Percentiles rank a stretch among this genome's conserved stretches.
phyloP scores from a whole-genome alignment of 2,329 filamentous ascomycete species.

The Nemania abortiva region DNA sequence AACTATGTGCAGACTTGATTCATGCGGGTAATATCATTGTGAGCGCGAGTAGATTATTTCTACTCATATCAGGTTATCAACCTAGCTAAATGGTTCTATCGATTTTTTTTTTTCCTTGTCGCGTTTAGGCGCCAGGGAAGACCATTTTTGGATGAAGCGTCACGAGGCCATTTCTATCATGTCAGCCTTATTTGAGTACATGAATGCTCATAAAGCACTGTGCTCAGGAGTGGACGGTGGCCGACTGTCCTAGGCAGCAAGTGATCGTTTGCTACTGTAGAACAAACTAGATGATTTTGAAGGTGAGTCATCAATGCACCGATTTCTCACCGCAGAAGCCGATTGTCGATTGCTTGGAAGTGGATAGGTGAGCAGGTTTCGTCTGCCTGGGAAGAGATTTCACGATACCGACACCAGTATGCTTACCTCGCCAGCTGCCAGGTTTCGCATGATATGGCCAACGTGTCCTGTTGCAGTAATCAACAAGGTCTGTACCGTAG shows the following conservation, averaged over 20 bases:
- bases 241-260: conserved; percentile 6
- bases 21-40: not conserved
- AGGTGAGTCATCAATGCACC: conserved; percentile 10
- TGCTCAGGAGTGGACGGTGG: not conserved
- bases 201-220: not conserved
- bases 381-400: not conserved
- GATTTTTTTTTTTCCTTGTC: not conserved
- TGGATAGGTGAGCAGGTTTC: not conserved
- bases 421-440: not conserved
- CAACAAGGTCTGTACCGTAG: too few species aligned
- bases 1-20: not conserved
- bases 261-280: not conserved
- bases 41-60: not conserved
- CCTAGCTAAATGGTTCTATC: too few species aligned
- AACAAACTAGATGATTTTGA: not conserved
- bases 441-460: not conserved
- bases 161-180: not conserved
- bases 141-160: not conserved
- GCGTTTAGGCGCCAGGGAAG: too few species aligned
- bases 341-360: not conserved
- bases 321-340: not conserved
- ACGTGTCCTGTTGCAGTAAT: not conserved
- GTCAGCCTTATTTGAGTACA: not conserved
- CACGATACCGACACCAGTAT: not conserved
- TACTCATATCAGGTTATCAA: too few species aligned